phyloP scores from a whole-genome alignment of 768 basidiomycete genomes.

The Exidia glandulosa region DNA sequence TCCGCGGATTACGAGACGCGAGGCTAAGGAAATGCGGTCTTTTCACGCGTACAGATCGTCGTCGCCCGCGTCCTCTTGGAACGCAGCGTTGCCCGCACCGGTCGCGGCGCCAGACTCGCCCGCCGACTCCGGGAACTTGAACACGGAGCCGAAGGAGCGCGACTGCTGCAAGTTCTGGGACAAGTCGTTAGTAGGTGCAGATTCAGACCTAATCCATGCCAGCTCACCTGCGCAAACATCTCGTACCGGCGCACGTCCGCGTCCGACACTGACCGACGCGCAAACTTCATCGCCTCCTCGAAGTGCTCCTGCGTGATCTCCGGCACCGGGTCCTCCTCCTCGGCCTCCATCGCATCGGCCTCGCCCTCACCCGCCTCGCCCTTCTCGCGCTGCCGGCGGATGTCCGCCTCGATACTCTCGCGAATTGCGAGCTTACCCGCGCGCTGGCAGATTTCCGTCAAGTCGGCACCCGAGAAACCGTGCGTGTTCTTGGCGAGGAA shows the following conservation, averaged over 20 bases:
- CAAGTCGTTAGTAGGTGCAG: neutral
- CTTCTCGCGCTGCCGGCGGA: slow-evolving; percentile 66
- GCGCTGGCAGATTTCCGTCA: slow-evolving; percentile 98
- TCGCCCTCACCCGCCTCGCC: slow-evolving; percentile 54
- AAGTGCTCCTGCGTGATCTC: slow-evolving; percentile 85
- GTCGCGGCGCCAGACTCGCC: slow-evolving; percentile 25
- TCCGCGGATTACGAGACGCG: neutral
- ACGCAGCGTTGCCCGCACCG: slow-evolving; percentile 50
- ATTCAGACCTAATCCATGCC: neutral
- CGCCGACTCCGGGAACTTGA: slow-evolving; percentile 91
- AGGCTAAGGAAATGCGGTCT: neutral
- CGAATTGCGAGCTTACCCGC: slow-evolving; percentile 96
- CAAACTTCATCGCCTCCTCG: slow-evolving; percentile 97
- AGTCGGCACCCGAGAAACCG: slow-evolving; percentile 98
- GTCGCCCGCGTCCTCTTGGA: slow-evolving; percentile 77
- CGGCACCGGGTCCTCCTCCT: slow-evolving; percentile 77
- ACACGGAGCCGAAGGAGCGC: slow-evolving; percentile 85
- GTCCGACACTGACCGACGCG: slow-evolving; percentile 93
- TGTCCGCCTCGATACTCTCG: slow-evolving; percentile 88
- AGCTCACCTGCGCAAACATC: slow-evolving; percentile 83
- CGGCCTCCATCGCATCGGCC: slow-evolving; percentile 43
- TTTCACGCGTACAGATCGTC: slow-evolving; percentile 82
- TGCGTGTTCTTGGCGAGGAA: slow-evolving; percentile 91
- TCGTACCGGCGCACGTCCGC: slow-evolving; percentile 96
- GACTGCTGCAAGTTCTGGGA: slow-evolving; percentile 77